phyloP scores from a whole-genome alignment of 1,284 basidiomycete genomes.

The Leccinum subrobustum region DNA sequence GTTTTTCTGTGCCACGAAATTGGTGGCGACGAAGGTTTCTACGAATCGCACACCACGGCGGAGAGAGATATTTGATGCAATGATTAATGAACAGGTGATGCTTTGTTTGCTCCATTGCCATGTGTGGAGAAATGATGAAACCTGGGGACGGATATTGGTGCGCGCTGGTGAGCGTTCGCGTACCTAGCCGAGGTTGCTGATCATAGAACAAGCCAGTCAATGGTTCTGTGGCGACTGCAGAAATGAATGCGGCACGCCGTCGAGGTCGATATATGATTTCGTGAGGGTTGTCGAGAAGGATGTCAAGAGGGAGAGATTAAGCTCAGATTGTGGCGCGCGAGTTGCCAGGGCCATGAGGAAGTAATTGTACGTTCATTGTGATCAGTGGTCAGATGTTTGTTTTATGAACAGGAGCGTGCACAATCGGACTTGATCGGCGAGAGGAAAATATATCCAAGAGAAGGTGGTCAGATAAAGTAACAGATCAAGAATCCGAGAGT shows the following conservation, averaged over 20 bases:
- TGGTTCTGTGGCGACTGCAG: neutral
- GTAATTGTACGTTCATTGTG: constrained; percentile 23
- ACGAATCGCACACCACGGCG: neutral
- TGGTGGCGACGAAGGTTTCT: neutral
- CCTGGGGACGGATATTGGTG: constrained; percentile 1
- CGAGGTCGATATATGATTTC: constrained; percentile 7
- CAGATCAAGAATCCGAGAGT: constrained; percentile 25
- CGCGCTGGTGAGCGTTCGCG: neutral
- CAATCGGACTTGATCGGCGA: constrained; percentile 38
- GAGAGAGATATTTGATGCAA: neutral
- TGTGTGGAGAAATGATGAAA: constrained; percentile 10
- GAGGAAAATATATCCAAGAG: constrained; percentile 29
- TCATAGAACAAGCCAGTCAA: neutral
- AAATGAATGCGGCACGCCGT: neutral
- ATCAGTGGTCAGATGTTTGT: constrained; percentile 9
- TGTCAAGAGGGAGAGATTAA: constrained; percentile 6
- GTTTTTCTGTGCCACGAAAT: constrained; percentile 10
- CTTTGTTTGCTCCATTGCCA: neutral
- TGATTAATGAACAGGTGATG: neutral
- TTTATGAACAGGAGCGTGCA: constrained; percentile 17
- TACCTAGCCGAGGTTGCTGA: constrained; percentile 7
- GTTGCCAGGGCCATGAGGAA: constrained; percentile 24
- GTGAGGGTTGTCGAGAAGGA: constrained; percentile 14
- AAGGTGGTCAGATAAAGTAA: constrained; percentile 32
- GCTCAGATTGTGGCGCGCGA: constrained; percentile 16